phyloP scores from a whole-genome alignment of 1,139 yeast genomes.

The Yamadazyma atmosphaerica region DNA sequence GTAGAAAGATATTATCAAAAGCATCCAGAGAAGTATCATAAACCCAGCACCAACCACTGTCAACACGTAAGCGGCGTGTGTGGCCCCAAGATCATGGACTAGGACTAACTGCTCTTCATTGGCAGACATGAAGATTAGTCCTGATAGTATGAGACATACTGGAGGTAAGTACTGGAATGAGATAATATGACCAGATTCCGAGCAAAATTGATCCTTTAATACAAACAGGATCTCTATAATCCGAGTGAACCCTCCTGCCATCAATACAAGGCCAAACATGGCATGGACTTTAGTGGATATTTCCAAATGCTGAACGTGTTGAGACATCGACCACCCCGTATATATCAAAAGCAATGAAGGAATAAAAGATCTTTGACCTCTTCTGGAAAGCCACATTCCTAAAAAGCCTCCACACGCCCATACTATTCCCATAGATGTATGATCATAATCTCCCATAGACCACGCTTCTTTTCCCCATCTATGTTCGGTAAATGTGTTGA shows the following conservation, averaged over 20 bases:
- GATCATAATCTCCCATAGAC: constrained; percentile 91
- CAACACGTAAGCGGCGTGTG: constrained; percentile 79
- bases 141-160: constrained; percentile 73
- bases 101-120: constrained; percentile 81
- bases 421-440: constrained; percentile 91
- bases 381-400: constrained; percentile 68
- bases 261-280: constrained; percentile 78
- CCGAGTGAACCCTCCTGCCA: constrained; percentile 73
- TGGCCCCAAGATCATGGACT: constrained; percentile 74
- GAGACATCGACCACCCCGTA: constrained; percentile 94
- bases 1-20: constrained; percentile 58
- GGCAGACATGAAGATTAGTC: constrained; percentile 86
- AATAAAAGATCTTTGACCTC: constrained; percentile 65
- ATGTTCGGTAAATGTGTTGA: constrained; percentile 94
- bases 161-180: constrained; percentile 87
- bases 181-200: constrained; percentile 48
- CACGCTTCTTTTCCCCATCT: constrained; percentile 88
- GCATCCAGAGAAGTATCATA: constrained; percentile 65
- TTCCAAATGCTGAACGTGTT: constrained; percentile 72
- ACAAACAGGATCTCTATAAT: constrained; percentile 77
- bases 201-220: constrained; percentile 52
- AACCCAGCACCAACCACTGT: constrained; percentile 76
- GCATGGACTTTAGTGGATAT: constrained; percentile 86
- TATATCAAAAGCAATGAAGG: constrained; percentile 81
- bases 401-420: constrained; percentile 95